Percentiles rank a stretch among this genome's conserved stretches.
Conservation (phyloP, 2,329 filamentous ascomycete genomes). For the Phialocephala sp. region DNA sequence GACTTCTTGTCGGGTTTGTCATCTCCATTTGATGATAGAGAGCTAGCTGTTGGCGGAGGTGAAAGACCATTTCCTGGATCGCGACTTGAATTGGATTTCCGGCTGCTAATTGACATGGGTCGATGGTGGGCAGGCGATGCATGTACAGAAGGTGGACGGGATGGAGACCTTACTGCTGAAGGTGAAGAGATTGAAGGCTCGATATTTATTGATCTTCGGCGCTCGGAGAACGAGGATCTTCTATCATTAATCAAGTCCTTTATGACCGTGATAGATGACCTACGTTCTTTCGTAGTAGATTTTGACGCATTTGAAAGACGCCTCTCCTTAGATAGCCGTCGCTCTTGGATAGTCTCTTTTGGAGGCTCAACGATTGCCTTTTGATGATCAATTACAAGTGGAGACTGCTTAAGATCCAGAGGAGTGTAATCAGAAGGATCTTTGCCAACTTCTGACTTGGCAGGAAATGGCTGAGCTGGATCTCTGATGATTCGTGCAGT, state of each 20-base stretch:
- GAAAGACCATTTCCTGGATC: constrained; percentile 39
- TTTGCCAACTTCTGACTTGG: constrained; percentile 48
- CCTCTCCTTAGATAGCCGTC: constrained; percentile 50
- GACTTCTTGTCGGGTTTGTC: constrained; percentile 60
- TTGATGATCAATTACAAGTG: constrained; percentile 63
- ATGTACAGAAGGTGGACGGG: constrained; percentile 51
- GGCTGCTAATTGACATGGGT: constrained; percentile 70
- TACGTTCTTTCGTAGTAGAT: constrained; percentile 46
- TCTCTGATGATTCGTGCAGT: constrained; percentile 83
- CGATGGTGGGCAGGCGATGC: constrained; percentile 56
- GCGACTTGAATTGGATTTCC: constrained; percentile 49
- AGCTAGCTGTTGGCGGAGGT: constrained; percentile 47
- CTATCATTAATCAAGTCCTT: constrained; percentile 61
- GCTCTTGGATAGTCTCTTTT: constrained; percentile 56
- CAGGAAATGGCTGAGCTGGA: constrained; percentile 51
- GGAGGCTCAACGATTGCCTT: constrained; percentile 41
- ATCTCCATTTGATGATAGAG: constrained; percentile 49
- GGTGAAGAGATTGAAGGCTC: constrained; percentile 49
- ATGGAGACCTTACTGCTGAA: constrained; percentile 49
- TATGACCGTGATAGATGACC: constrained; percentile 65
- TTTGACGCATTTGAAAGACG: constrained; percentile 36
- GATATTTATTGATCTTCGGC: constrained; percentile 49
- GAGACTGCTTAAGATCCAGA: constrained; percentile 63
- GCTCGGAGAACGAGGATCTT: constrained; percentile 56
- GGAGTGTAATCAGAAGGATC: constrained; percentile 51